Conservation (phyloP, 495 filamentous ascomycete species). For the Penicillium herquei region DNA sequence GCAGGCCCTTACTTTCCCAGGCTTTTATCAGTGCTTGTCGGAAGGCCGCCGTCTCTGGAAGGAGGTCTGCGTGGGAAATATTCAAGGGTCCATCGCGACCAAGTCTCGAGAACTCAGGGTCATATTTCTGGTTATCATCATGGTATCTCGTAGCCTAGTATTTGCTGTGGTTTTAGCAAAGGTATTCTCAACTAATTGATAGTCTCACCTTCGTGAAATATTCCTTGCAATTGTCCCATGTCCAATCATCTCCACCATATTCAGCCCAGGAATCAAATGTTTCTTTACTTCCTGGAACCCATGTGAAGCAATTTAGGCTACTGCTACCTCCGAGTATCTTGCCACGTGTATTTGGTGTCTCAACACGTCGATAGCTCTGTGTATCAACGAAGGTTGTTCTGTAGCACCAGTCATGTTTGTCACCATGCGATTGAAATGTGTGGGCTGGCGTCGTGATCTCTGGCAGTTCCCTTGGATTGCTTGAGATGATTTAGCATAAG, state of each 20-base stretch:
- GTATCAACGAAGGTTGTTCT: conserved; percentile 55
- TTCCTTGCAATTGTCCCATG: conserved; percentile 35
- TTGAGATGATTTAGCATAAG: background rate
- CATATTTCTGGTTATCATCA: conserved; percentile 34
- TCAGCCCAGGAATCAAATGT: conserved; percentile 55
- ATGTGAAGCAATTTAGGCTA: conserved; percentile 49
- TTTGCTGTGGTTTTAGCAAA: background rate
- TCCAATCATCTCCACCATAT: conserved; percentile 51
- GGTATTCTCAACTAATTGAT: conserved; percentile 42
- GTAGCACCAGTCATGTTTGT: conserved; percentile 51
- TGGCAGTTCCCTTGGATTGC: background rate
- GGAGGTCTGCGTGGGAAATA: conserved; percentile 46
- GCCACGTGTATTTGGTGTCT: conserved; percentile 54
- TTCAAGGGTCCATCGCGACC: conserved; percentile 42
- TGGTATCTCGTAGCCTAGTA: conserved; percentile 34
- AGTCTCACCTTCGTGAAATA: conserved; percentile 9
- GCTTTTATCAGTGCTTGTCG: conserved; percentile 48
- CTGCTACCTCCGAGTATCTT: conserved; percentile 47
- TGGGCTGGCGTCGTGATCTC: background rate
- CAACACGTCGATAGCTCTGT: conserved; percentile 53
- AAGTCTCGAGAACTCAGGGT: conserved; percentile 34
- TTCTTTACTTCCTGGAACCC: conserved; percentile 42
- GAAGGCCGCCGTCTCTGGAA: conserved; percentile 46
- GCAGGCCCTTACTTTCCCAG: conserved; percentile 36
- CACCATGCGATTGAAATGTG: background rate